Evolutionary conservation across 495 filamentous ascomycete species (phyloP).

Genomic region (Clohesyomyces aquaticus): DNA sequence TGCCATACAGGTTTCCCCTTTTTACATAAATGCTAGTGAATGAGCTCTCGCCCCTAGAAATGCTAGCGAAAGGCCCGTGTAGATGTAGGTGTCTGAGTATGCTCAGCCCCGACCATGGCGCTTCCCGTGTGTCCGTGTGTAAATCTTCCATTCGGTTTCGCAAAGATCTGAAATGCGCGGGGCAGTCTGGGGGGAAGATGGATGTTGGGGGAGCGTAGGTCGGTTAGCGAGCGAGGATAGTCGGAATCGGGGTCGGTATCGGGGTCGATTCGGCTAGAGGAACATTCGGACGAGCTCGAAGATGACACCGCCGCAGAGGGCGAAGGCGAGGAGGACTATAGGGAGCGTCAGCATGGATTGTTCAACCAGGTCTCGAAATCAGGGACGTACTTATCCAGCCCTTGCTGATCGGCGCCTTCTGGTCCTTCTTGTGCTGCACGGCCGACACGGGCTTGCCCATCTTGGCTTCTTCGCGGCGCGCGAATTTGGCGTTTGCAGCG

Average conservation of each 20-base stretch:
- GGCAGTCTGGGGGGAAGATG: too few relatives aligned
- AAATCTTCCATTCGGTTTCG: too few relatives aligned
- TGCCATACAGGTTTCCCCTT: too few relatives aligned
- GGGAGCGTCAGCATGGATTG: background rate
- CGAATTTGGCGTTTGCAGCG: constrained; percentile 82
- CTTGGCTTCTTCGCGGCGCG: constrained; percentile 75
- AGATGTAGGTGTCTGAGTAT: too few relatives aligned
- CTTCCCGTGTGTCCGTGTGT: too few relatives aligned
- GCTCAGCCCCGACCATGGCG: too few relatives aligned
- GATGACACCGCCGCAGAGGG: constrained; percentile 80
- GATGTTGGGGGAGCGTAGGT: background rate
- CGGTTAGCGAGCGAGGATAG: background rate
- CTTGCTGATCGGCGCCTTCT: constrained; percentile 54
- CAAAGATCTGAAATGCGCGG: too few relatives aligned
- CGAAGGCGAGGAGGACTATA: constrained; percentile 74
- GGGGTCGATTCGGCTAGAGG: constrained; percentile 45
- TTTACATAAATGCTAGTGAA: too few relatives aligned
- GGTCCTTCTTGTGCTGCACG: constrained; percentile 65
- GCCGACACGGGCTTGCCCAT: constrained; percentile 77
- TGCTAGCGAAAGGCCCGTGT: too few relatives aligned
- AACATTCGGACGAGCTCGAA: constrained; percentile 86
- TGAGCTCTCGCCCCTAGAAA: too few relatives aligned
- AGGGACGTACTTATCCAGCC: background rate
- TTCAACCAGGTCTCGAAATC: background rate
- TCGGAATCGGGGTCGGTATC: background rate